These are phyloP conservation scores for Colletotrichum lentis DNA, from an alignment of 2,329 filamentous ascomycete genomes.

Conservation along the genomic window DNA sequence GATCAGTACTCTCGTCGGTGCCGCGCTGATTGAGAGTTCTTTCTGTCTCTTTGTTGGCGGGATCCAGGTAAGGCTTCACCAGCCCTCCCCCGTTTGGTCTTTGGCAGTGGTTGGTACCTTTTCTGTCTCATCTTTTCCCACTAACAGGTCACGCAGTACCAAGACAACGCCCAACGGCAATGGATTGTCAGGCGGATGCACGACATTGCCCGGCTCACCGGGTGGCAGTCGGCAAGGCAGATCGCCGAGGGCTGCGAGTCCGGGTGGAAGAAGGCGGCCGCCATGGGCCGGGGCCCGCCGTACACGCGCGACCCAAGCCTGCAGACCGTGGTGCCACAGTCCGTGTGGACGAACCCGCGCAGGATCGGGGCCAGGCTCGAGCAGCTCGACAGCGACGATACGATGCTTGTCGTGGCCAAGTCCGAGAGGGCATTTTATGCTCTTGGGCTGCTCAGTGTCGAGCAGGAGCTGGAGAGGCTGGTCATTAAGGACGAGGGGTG, in stretches of 20 bases:
- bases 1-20: slow-evolving; percentile 80
- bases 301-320: slow-evolving; percentile 64
- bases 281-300: slow-evolving; percentile 77
- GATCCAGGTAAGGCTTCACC: slow-evolving; percentile 64
- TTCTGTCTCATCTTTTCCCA: not conserved
- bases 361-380: slow-evolving; percentile 62
- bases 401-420: slow-evolving; percentile 66
- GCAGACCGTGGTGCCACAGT: slow-evolving; percentile 48
- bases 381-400: slow-evolving; percentile 54
- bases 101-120: no score
- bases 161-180: slow-evolving; percentile 73
- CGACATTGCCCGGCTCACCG: slow-evolving; percentile 80
- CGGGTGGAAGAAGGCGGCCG: slow-evolving; percentile 79
- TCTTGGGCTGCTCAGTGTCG: slow-evolving; percentile 79
- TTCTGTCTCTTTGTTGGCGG: slow-evolving; percentile 88
- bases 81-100: not conserved
- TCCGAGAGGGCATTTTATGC: slow-evolving; percentile 76
- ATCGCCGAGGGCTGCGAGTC: slow-evolving; percentile 87
- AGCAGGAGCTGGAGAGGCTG: slow-evolving; percentile 75
- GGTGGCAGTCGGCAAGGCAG: slow-evolving; percentile 83
- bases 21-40: slow-evolving; percentile 81
- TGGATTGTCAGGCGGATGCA: slow-evolving; percentile 80
- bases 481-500: slow-evolving; percentile 57
- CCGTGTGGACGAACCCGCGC: slow-evolving; percentile 60
- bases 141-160: slow-evolving; percentile 63